Evolutionary conservation across 208 protist genomes (phyloP), one percentile per base, ranked within the genome.

Genomic region (Angomonas ambiguus): DNA sequence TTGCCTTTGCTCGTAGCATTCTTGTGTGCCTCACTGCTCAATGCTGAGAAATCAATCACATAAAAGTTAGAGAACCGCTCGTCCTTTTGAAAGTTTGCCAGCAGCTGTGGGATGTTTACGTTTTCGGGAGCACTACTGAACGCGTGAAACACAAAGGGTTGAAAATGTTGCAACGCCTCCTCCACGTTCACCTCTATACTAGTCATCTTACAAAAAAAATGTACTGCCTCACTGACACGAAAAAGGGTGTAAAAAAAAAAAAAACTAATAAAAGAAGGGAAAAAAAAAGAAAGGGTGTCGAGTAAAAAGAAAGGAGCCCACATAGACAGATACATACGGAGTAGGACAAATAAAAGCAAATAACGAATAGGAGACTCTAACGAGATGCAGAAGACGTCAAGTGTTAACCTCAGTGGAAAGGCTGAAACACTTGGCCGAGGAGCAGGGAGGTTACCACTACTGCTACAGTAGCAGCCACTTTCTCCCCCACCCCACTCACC

Each of bases 111-210:
- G 2, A 82, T 33, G 35, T 68, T 76, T 1, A 88, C 61, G 3
- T 48, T 75, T 13, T 79, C 61, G 28, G 69, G 66, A 18, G 82
- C 82, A 41, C 71, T 68, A 5, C 79, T 61, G 13, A 69, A 77
- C 41, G 83, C 48, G 13, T 65, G 65, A 27, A 88, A 75, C 4
- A 84, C 68, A 18, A 88, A 32, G 11, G 82, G 82, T 22, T 72
- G 69, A 51, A 82, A 88, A 22, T 51, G 57, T 6, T 55, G 11
- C 2, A 87, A 62, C 0, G 82, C 77, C 35, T 32, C n/a, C 22
- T 25, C 58, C 13, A 18, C 58, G 10, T 25, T 27, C 18, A 62
- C 28, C 30, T 45, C 53, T 33, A 35, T 32, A 62, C 31, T 62
- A 42, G 20, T n/a, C 5, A 20, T 27, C 45, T 27, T 53, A 5